Evolutionary conservation across 352 stramenopile species (phyloP).

Genomic region (Phytophthora foliorum): DNA sequence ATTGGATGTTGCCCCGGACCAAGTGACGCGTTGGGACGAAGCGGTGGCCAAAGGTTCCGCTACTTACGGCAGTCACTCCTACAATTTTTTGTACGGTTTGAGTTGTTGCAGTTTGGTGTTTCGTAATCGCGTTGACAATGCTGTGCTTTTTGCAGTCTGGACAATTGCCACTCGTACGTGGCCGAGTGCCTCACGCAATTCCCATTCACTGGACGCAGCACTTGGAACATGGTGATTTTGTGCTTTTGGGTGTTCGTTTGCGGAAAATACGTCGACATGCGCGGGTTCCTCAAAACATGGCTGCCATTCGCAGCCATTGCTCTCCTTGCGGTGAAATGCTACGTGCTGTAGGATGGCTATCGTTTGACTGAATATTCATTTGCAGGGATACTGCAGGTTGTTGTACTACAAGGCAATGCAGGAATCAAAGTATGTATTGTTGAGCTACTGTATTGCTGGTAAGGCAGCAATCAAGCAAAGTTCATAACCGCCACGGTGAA

Average conservation of each 20-base stretch:
- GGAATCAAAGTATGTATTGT: conserved; percentile 18
- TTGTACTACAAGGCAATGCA: not conserved
- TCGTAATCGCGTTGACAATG: not conserved
- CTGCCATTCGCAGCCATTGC: conserved; percentile 29
- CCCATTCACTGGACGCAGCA: conserved; percentile 45
- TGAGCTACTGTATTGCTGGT: too few relatives aligned
- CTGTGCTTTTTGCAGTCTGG: conserved; percentile 59
- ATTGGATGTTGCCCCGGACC: conserved; percentile 47
- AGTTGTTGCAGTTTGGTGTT: not conserved
- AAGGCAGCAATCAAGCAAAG: conserved; percentile 18
- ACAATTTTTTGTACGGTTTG: conserved; percentile 92
- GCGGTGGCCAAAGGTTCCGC: conserved; percentile 86
- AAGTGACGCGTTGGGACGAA: conserved; percentile 89
- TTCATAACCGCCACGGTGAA: conserved; percentile 8
- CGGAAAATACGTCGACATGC: conserved; percentile 54
- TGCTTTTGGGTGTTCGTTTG: conserved; percentile 80
- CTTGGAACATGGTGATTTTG: conserved; percentile 81
- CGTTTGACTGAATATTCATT: not conserved
- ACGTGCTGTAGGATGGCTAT: conserved; percentile 8
- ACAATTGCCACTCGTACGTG: conserved; percentile 98
- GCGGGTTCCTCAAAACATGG: conserved; percentile 42
- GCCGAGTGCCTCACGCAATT: conserved; percentile 72
- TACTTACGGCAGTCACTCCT: conserved; percentile 92
- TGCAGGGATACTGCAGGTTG: conserved; percentile 6
- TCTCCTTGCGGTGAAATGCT: conserved; percentile 17